Percentiles rank a stretch among this genome's conserved stretches.
Evolutionary conservation across 2,329 filamentous ascomycete genomes (phyloP).

Genomic region (Cercospora brassicicola): DNA sequence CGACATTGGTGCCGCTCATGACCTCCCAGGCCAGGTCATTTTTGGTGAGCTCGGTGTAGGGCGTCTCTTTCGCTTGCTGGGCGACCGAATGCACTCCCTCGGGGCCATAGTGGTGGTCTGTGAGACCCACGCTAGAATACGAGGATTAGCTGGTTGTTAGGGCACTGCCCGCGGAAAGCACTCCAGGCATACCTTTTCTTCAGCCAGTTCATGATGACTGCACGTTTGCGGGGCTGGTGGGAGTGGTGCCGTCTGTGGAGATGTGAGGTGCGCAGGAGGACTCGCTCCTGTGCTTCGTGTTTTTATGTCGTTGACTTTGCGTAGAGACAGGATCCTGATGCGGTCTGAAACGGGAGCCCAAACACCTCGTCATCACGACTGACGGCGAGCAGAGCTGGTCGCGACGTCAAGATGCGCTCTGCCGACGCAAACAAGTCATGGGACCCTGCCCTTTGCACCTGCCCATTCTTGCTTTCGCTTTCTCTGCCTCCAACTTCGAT

Average conservation of each 20-base stretch:
- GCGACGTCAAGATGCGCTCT: not conserved
- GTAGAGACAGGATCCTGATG: not conserved
- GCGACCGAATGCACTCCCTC: slow-evolving; percentile 83
- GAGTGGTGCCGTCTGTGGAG: not conserved
- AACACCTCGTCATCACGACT: slow-evolving; percentile 1
- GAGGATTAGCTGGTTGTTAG: slow-evolving; percentile 27
- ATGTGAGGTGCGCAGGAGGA: not conserved
- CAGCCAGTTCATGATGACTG: slow-evolving; percentile 84
- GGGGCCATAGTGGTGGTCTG: slow-evolving; percentile 91
- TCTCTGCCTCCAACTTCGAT: not conserved
- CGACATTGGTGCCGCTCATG: slow-evolving; percentile 82
- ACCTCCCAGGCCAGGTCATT: slow-evolving; percentile 80
- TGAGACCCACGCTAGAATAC: slow-evolving; percentile 66
- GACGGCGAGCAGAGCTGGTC: not conserved
- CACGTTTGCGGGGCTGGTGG: not conserved
- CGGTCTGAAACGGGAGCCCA: slow-evolving; percentile 5
- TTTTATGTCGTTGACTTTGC: not conserved
- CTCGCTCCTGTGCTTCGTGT: not conserved
- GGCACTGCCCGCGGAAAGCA: slow-evolving; percentile 19
- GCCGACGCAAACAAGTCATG: slow-evolving; percentile 3
- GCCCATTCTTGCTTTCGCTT: not conserved
- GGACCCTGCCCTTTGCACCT: not conserved
- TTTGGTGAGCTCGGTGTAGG: slow-evolving; percentile 76
- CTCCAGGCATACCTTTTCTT: slow-evolving; percentile 69
- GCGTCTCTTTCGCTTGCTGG: slow-evolving; percentile 72